These are phyloP conservation scores for Penicillium daleae DNA, from an alignment of 495 filamentous ascomycete genomes.

Conservation along the genomic window DNA sequence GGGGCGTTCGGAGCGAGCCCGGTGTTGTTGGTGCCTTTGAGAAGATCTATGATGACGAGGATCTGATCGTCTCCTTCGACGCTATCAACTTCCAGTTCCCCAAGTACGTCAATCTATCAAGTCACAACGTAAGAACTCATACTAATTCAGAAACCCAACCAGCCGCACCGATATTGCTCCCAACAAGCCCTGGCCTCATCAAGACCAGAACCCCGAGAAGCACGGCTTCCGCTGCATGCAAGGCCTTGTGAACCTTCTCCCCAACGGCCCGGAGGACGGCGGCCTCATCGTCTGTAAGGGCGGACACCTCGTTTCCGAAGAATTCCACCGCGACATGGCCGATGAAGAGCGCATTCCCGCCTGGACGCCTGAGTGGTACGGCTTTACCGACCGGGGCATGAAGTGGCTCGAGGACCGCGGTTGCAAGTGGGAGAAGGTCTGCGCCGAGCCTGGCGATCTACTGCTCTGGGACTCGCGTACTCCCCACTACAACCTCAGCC, in stretches of 20 bases:
- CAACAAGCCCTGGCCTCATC: constrained; percentile 52
- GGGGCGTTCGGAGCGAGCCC: constrained; percentile 45
- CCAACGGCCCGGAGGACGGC: constrained; percentile 48
- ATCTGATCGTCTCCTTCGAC: constrained; percentile 53
- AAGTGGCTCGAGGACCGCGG: constrained; percentile 43
- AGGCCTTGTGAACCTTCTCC: constrained; percentile 50
- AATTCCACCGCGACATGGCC: constrained; percentile 41
- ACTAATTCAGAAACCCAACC: background rate
- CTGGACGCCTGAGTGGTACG: constrained; percentile 46
- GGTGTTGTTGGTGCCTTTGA: constrained; percentile 46
- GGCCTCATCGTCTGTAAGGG: constrained; percentile 45
- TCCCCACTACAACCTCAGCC: constrained; percentile 43
- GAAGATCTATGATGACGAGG: constrained; percentile 43
- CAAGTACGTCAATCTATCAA: constrained; percentile 25
- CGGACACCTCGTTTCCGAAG: constrained; percentile 35
- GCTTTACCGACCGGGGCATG: constrained; percentile 43
- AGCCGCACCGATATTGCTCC: constrained; percentile 39
- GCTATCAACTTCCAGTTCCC: constrained; percentile 46
- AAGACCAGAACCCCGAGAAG: constrained; percentile 48
- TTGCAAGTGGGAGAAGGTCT: constrained; percentile 41
- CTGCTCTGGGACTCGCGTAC: constrained; percentile 48
- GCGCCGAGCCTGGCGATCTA: constrained; percentile 47
- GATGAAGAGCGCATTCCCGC: constrained; percentile 39
- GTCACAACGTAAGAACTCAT: too few relatives aligned
- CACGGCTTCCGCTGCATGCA: constrained; percentile 51